These are phyloP conservation scores for Solanum habrochaites DNA, from an alignment of 257 asterid species.

Conservation along the genomic window DNA sequence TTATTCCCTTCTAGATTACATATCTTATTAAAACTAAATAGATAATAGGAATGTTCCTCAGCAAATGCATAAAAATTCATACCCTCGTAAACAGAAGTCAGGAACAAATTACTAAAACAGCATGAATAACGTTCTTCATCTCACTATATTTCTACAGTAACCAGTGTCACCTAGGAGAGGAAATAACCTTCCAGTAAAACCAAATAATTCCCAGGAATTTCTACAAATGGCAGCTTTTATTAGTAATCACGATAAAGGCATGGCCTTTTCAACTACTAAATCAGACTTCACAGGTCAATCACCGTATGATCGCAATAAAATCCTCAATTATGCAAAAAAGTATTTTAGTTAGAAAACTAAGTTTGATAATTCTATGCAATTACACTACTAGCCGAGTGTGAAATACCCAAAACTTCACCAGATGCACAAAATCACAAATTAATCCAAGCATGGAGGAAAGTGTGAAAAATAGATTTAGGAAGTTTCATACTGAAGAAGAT, in stretches of 20 bases:
- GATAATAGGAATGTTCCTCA: not conserved
- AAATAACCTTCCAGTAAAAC: not conserved
- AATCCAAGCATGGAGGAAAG: not conserved
- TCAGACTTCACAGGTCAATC: not conserved
- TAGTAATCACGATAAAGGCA: not conserved
- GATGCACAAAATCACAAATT: not conserved
- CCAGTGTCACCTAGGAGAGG: not conserved
- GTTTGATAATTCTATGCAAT: not conserved
- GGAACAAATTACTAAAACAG: not conserved
- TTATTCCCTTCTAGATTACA: not conserved
- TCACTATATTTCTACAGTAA: not conserved
- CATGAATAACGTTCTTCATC: not conserved
- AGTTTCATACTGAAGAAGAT: constrained; percentile 34
- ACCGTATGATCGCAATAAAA: not conserved
- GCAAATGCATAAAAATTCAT: not conserved
- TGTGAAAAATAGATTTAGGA: not conserved
- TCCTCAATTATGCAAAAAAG: not conserved
- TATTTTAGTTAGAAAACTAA: not conserved
- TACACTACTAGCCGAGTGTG: not conserved
- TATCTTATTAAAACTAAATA: not conserved
- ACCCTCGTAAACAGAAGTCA: not conserved
- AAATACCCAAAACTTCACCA: not conserved
- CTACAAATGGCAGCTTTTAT: not conserved
- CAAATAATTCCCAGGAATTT: not conserved
- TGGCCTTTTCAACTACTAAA: not conserved